phyloP scores from a whole-genome alignment of 2,329 filamentous ascomycete genomes.

The Hymenotorrendiella dingleyae region DNA sequence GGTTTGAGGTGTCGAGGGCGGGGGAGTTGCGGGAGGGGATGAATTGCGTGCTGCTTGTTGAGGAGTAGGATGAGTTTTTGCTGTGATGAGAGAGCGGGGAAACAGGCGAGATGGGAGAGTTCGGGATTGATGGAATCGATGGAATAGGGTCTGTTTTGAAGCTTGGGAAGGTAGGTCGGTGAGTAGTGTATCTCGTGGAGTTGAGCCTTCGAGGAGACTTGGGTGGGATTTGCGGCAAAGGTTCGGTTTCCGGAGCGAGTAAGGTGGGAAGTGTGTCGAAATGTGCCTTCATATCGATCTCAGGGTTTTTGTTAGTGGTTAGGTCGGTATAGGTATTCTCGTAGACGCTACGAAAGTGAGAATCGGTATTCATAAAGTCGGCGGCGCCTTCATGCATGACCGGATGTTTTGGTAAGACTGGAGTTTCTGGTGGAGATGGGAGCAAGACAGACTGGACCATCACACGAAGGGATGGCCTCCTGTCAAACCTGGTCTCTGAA shows the following conservation, averaged over 20 bases:
- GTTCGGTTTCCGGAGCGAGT: not conserved
- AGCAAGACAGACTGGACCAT: slow-evolving; percentile 5
- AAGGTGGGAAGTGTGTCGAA: not conserved
- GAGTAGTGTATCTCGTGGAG: not conserved
- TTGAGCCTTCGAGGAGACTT: slow-evolving; percentile 1
- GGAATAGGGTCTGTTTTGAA: not conserved
- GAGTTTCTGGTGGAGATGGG: slow-evolving; percentile 6
- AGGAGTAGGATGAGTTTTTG: slow-evolving; percentile 4
- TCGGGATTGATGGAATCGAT: not conserved
- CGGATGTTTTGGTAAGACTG: not conserved
- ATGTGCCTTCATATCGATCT: not conserved
- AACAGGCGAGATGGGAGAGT: slow-evolving; percentile 5
- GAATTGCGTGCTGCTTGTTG: not conserved
- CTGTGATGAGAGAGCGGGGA: not conserved
- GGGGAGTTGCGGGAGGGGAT: not conserved
- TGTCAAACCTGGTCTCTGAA: not conserved
- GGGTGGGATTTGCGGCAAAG: slow-evolving; percentile 1
- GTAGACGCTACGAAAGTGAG: not conserved
- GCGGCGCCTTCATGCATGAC: slow-evolving; percentile 1
- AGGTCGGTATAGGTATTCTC: not conserved
- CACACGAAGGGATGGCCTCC: slow-evolving; percentile 1
- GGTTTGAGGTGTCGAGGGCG: not conserved
- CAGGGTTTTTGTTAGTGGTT: not conserved
- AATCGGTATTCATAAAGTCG: not conserved
- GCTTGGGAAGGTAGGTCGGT: not conserved